Percentiles rank a stretch among this genome's conserved stretches.
phyloP scores from a whole-genome alignment of 768 basidiomycete genomes.

The Chiua virens region DNA sequence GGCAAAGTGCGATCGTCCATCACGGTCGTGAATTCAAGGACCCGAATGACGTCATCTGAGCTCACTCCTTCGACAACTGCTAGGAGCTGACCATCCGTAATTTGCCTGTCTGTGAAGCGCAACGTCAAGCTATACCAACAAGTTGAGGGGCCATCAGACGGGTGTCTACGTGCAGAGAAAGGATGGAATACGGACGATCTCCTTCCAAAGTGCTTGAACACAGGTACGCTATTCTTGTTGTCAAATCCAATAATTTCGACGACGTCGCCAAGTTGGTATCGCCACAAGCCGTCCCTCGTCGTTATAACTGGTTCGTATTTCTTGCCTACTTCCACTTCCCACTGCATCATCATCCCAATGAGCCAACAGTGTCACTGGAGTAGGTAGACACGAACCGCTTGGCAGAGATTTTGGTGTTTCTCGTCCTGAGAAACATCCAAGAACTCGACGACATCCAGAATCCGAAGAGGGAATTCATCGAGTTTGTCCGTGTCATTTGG shows the following conservation, averaged over 20 bases:
- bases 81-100: conserved; percentile 12
- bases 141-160: background rate
- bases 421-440: background rate
- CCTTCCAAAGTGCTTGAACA: conserved; percentile 17
- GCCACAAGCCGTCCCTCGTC: conserved; percentile 22
- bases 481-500: background rate
- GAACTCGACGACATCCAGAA: conserved; percentile 3
- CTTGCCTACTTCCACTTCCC: conserved; percentile 15
- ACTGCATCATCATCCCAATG: conserved; percentile 2
- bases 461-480: background rate
- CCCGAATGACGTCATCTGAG: conserved; percentile 2
- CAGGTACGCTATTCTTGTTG: background rate
- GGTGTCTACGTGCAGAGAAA: no score
- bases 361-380: background rate
- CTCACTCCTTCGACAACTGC: background rate
- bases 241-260: conserved; percentile 15
- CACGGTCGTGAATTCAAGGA: conserved; percentile 12
- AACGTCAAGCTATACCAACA: conserved; percentile 1
- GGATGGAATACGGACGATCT: conserved; percentile 10
- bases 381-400: background rate
- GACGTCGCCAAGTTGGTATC: conserved; percentile 20
- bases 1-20: conserved; percentile 12
- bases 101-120: background rate
- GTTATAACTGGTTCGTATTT: conserved; percentile 21
- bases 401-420: background rate